Evolutionary conservation across 2,329 filamentous ascomycete species (phyloP), one percentile per base, ranked within the genome.

Genomic region (Fusarium sterilihyphosum): DNA sequence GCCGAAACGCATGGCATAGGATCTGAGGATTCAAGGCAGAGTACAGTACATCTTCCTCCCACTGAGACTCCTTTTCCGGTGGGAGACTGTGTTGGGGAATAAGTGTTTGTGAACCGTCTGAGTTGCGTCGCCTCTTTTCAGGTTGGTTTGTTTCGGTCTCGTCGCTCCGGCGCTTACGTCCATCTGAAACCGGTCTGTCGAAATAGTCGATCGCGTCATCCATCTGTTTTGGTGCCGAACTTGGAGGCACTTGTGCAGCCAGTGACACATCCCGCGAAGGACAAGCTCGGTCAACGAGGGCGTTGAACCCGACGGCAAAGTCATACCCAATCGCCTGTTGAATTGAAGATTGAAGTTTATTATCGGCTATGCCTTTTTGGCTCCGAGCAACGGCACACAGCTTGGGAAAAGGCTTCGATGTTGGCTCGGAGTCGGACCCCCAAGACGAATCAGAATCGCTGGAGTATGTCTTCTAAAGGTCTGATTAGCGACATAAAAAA

Each of bases 221-320:
- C 4, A 7, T 16, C 6, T 10, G 40, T 0, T 9, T n/a, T 2
- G 2, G 14, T 43, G 22, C 22, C 40, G 14, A 0, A 16, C 4
- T 43, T 43, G 22, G 10, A n/a, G 8, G 5, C 40, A 5, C 7
- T 16, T 6, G 2, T 16, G 0, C 40, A n/a, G 40, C 22, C 2
- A 4, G 13, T 43, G 40, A n/a, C 22, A 0, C 22, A 6, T 43
- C 40, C 14, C 22, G 6, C 40, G 8, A 43, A 16, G 14, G 22
- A 43, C 40, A 16, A n/a, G 14, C 14, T 43, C 4, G 40, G 13
- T n/a, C 3, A 16, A 43, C 10, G 2, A 43, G 40, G 22, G 8
- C 13, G 8, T 43, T 6, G 13, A n/a, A 0, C 22, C 13, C 6
- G 14, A 43, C 0, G 22, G 22, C 0, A 3, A n/a, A 43, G 3